Conservation (phyloP, 805 yeast genomes). For the Pichia exigua region DNA sequence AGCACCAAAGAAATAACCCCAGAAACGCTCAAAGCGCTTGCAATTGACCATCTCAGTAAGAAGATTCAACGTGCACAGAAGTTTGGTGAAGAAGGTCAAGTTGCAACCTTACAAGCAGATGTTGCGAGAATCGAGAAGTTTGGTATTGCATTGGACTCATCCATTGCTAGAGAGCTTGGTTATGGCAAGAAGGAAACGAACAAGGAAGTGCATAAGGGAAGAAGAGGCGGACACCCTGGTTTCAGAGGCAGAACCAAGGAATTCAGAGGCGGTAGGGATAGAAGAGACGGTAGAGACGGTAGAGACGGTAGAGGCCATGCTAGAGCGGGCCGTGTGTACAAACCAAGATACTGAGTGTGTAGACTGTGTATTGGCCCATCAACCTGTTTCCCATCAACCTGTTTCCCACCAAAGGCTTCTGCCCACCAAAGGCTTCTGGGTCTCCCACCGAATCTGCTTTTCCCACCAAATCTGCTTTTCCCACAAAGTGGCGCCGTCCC, state of each 20-base stretch:
- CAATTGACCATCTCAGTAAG: constrained; percentile 57
- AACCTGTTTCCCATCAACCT: too few species aligned
- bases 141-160: constrained; percentile 65
- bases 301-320: neutral
- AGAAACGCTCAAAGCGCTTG: constrained; percentile 64
- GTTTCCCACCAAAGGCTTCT: too few species aligned
- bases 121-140: constrained; percentile 73
- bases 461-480: neutral
- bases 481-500: neutral
- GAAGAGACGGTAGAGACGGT: neutral
- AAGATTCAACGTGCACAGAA: constrained; percentile 68
- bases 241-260: too few species aligned
- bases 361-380: too few species aligned
- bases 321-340: constrained; percentile 6
- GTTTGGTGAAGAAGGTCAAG: constrained; percentile 56
- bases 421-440: too few species aligned
- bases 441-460: too few species aligned
- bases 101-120: constrained; percentile 49
- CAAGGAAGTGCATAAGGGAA: neutral
- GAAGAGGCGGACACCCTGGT: too few species aligned
- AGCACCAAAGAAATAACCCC: constrained; percentile 36
- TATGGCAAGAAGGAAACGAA: constrained; percentile 23
- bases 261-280: neutral
- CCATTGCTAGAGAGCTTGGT: constrained; percentile 63
- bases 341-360: neutral